A percentile compares a stretch with the other conserved stretches of the same genome.
These are phyloP conservation scores for Hymenoscyphus albidus DNA, from an alignment of 2,329 filamentous ascomycete species.

Conservation along the genomic window DNA sequence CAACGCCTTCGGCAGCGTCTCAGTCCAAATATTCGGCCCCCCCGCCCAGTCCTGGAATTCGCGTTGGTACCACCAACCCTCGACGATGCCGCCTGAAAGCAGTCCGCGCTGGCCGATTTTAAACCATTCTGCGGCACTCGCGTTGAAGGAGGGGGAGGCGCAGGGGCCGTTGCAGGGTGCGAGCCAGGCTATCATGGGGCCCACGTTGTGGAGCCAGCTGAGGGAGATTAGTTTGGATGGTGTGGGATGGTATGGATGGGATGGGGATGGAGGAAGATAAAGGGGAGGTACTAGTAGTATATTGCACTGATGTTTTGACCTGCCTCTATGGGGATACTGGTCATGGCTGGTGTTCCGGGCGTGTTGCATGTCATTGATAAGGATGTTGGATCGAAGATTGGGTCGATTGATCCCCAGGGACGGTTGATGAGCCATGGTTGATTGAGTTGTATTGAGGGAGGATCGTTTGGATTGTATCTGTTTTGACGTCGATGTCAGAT, in stretches of 20 bases:
- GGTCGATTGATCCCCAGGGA: constrained; percentile 20
- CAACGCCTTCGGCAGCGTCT: constrained; percentile 46
- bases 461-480: constrained; percentile 16
- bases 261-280: not conserved
- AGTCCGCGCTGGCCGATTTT: constrained; percentile 19
- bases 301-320: constrained; percentile 22
- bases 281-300: constrained; percentile 16
- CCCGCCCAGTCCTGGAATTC: constrained; percentile 19
- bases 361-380: constrained; percentile 17
- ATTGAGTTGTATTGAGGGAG: constrained; percentile 12
- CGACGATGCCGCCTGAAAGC: constrained; percentile 14
- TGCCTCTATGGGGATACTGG: constrained; percentile 19
- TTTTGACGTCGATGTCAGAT: not conserved
- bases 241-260: not conserved
- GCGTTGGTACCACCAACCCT: constrained; percentile 18
- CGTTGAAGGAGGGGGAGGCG: constrained; percentile 13
- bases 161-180: constrained; percentile 18
- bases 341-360: constrained; percentile 17
- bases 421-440: constrained; percentile 20
- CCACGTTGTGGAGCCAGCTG: constrained; percentile 19
- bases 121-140: constrained; percentile 16
- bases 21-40: constrained; percentile 39
- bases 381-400: constrained; percentile 16
- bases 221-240: not conserved
- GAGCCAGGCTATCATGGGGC: constrained; percentile 20